A percentile compares a stretch with the other conserved stretches of the same genome.
Conservation (phyloP, 2,329 filamentous ascomycete genomes). For the Aspergillus felis region DNA sequence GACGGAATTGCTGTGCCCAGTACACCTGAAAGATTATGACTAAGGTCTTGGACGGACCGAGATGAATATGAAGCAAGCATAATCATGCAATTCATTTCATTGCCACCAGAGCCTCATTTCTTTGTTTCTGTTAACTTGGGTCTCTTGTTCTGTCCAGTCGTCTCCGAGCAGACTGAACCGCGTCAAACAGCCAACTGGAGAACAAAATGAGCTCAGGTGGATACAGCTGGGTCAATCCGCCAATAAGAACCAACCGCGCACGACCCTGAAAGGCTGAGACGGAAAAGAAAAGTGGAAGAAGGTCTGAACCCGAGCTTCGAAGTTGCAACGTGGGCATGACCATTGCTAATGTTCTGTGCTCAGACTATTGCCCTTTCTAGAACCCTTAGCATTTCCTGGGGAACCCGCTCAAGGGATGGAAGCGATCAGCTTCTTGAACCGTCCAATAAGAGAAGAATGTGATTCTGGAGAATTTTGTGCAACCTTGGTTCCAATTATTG, state of each 20-base stretch:
- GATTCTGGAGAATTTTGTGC: background rate
- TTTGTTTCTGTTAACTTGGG: background rate
- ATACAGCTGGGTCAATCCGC: background rate
- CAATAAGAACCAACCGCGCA: background rate
- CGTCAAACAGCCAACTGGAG: background rate
- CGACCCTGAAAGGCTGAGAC: background rate
- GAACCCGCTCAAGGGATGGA: slow-evolving; percentile 10
- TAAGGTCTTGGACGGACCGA: background rate
- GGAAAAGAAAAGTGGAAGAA: background rate
- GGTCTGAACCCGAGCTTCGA: slow-evolving; percentile 2
- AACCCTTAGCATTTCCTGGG: slow-evolving; percentile 5
- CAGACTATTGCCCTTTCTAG: slow-evolving; percentile 3
- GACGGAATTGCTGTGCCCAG: background rate
- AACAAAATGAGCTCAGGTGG: background rate
- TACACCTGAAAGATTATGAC: background rate
- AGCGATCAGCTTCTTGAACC: slow-evolving; percentile 4
- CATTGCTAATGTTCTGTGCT: background rate
- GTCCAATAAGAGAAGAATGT: slow-evolving; percentile 4
- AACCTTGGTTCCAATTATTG: background rate
- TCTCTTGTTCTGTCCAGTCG: background rate
- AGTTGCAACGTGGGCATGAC: slow-evolving; percentile 5
- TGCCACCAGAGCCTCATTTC: background rate
- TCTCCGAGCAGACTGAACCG: background rate
- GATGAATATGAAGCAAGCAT: background rate
- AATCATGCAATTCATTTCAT: too few relatives aligned